Evolutionary conservation across 805 yeast species (phyloP).

Genomic region (Saccharomycopsis sp.): DNA sequence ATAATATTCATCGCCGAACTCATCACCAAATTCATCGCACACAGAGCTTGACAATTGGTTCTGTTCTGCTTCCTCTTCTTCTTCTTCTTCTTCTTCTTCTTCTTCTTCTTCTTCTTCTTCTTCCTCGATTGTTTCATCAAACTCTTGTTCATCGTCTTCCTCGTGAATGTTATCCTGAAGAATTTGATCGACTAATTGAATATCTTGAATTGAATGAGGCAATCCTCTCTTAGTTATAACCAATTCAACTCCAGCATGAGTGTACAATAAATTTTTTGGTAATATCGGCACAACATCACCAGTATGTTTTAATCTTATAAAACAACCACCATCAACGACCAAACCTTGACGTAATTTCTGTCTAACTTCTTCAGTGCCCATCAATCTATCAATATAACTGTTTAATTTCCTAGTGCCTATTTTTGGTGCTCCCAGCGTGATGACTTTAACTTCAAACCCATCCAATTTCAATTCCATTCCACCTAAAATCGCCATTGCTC

Average conservation of each 20-base stretch:
- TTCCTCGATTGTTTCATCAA: neutral
- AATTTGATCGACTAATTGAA: neutral
- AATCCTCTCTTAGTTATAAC: constrained; percentile 33
- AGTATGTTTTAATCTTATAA: constrained; percentile 49
- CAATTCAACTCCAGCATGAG: constrained; percentile 48
- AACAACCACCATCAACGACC: constrained; percentile 30
- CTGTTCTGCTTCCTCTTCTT: neutral
- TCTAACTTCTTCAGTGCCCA: constrained; percentile 30
- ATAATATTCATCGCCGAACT: neutral
- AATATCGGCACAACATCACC: constrained; percentile 52
- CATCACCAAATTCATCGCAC: neutral
- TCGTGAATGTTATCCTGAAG: neutral
- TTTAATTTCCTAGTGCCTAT: constrained; percentile 49
- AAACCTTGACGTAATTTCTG: constrained; percentile 24
- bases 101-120: neutral
- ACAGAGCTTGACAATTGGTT: neutral
- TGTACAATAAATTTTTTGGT: constrained; percentile 39
- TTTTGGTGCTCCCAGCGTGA: constrained; percentile 64
- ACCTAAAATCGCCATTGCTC: constrained; percentile 55
- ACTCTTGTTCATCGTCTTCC: neutral
- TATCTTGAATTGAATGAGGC: constrained; percentile 26
- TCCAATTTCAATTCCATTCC: constrained; percentile 53
- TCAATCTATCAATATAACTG: constrained; percentile 44
- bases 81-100: neutral
- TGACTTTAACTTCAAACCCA: constrained; percentile 47